These are phyloP conservation scores for Neurospora sp. DNA, from an alignment of 495 filamentous ascomycete species.

Conservation along the genomic window DNA sequence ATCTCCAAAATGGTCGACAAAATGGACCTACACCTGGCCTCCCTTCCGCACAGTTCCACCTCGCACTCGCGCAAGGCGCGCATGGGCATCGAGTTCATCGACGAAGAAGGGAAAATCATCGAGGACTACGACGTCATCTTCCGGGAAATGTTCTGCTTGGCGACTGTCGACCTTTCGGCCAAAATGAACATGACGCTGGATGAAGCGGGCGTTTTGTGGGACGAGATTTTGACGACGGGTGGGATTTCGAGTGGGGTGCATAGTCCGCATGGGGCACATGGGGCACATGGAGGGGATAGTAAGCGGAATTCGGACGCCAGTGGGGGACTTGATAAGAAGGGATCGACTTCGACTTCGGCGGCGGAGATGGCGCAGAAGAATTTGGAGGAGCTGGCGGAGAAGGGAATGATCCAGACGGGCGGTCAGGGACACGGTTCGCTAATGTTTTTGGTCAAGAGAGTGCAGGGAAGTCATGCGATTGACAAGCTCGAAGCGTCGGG, in stretches of 20 bases:
- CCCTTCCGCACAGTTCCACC: constrained; percentile 19
- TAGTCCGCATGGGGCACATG: background rate
- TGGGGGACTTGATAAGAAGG: background rate
- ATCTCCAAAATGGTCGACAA: constrained; percentile 57
- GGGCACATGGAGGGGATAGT: background rate
- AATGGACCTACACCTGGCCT: constrained; percentile 53
- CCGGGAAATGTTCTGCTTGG: constrained; percentile 78
- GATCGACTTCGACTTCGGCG: background rate
- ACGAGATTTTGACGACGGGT: constrained; percentile 64
- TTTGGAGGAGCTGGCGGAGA: constrained; percentile 15
- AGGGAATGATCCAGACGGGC: constrained; percentile 20
- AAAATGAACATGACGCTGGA: constrained; percentile 51
- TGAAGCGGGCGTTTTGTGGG: constrained; percentile 64
- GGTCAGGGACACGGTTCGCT: constrained; percentile 56
- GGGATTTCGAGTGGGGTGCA: background rate
- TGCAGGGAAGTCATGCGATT: constrained; percentile 44
- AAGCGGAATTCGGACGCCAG: background rate
- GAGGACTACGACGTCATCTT: constrained; percentile 67
- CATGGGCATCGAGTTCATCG: constrained; percentile 24
- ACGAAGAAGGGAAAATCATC: constrained; percentile 36
- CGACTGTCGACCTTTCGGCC: constrained; percentile 62
- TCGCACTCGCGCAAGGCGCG: constrained; percentile 11
- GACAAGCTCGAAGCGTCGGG: constrained; percentile 58
- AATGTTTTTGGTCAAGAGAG: constrained; percentile 67
- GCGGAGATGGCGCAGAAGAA: background rate